Percentiles rank a stretch among this genome's conserved stretches.
Conservation (phyloP, 306 rosid genomes). For the Vigna mungo region DNA sequence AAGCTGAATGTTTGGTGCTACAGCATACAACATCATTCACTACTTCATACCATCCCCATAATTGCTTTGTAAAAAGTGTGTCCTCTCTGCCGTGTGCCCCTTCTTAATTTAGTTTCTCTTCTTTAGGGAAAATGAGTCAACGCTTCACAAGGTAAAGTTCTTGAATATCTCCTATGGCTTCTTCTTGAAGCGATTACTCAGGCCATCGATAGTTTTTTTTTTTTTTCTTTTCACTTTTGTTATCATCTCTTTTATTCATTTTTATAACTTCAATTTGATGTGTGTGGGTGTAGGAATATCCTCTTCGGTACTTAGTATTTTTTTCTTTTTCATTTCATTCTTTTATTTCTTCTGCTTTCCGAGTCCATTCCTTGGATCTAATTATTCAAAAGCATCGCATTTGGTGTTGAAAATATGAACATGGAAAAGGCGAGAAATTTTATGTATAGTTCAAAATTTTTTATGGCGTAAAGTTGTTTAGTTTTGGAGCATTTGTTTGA, state of each 20-base stretch:
- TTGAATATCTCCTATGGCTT: conserved; percentile 10
- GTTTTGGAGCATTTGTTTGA: background rate
- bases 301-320: background rate
- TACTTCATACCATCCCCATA: conserved; percentile 31
- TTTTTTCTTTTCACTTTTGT: background rate
- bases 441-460: background rate
- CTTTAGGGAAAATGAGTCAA: conserved; percentile 2
- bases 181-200: conserved; percentile 2
- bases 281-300: background rate
- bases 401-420: background rate
- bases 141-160: conserved; percentile 38
- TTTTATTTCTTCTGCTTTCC: background rate
- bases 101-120: conserved; percentile 27
- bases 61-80: conserved; percentile 44
- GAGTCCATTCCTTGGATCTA: conserved; percentile 9
- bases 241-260: background rate
- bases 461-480: background rate
- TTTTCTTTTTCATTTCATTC: background rate
- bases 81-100: conserved; percentile 16
- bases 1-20: conserved; percentile 40
- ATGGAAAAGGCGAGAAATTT: background rate
- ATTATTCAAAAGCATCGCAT: background rate
- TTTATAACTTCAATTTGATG: background rate
- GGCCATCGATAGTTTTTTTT: background rate
- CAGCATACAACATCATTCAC: conserved; percentile 37